Evolutionary conservation across 495 filamentous ascomycete genomes (phyloP), one percentile per base, ranked within the genome.

Genomic region (Cercophora sp.): DNA sequence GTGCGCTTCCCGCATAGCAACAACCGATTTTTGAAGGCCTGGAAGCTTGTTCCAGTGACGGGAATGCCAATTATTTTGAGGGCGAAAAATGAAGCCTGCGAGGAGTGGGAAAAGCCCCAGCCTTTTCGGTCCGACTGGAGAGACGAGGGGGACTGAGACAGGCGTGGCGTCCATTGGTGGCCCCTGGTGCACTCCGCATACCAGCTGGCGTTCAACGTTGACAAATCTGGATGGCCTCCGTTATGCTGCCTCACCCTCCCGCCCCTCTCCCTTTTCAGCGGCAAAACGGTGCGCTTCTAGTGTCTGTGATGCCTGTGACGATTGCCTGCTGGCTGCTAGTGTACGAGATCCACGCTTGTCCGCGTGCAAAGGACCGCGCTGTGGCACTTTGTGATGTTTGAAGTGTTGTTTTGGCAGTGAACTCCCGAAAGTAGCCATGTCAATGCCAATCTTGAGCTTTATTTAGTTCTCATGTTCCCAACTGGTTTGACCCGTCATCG

Each of bases 81-180:
- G n/a, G n/a, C n/a, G n/a, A n/a, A n/a, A n/a, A n/a, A n/a, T n/a
- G n/a, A n/a, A n/a, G n/a, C n/a, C n/a, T n/a, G n/a, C n/a, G n/a
- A n/a, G n/a, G n/a, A n/a, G n/a, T n/a, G 48, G 13, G 23, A 41
- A 48, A 44, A 19, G 27, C 19, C 16, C 26, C 50, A 67, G 64
- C 64, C 64, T 67, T 48, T 53, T 67, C 64, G 64, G 64, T 36
- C 64, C 64, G 62, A 67, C 45, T 67, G 44, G 59, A 57, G 52
- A 40, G 31, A 10, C 3, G 31, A 23, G 48, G 52, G 53, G 50
- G 57, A 31, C 50, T 55, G 60, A 63, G 60, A 60, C 60, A 55
- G 42, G 37, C 34, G 56, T 51, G 60, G 47, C 51, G 54, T 54
- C 54, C 41, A 40, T 42, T 50, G 45, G 42, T 42, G 15, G 29